Evolutionary conservation across 1,284 basidiomycete genomes (phyloP), one percentile per base, ranked within the genome.

Genomic region (Phenoliferia sp.): DNA sequence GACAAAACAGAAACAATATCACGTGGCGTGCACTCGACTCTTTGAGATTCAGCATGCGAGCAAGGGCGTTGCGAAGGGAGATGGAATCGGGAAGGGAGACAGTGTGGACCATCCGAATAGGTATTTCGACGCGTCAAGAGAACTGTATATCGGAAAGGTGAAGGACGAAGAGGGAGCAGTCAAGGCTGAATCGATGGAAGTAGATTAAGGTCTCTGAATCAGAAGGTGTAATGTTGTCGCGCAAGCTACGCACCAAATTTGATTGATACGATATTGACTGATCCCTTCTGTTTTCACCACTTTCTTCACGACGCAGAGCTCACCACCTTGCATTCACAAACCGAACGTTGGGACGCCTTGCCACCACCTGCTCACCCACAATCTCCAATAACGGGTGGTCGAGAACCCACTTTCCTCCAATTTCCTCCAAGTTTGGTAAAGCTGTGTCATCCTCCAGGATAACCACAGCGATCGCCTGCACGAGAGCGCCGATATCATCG

Each of bases 1-100:
- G 16, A 92, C 96, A 66, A 94, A 94, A 79, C 83, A 83, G 19
- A 83, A 85, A 3, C 93, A 96, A 78, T 97, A 89, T 78, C 95
- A 99, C 78, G 88, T 99, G 59, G 96, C 94, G 4, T 99, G 96
- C 80, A 99, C 96, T 26, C 85, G 94, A 22, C 90, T 99, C 39
- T 99, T 94, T 80, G 96, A 99, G 82, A 85, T 97, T 58, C 96
- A 94, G 28, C 95, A 99, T 79, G 81, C 83, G 22, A 75, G 81
- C 55, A 81, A 82, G 69, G 89, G 88, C 9, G 86, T 96, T 66
- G 88, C 86, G 80, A 94, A 91, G 79, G 94, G 94, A 3, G 90
- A 95, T 34, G 95, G 95, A 0, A 34, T 96, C 59, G 92, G 92
- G 5, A 85, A 83, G 16, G 91, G 91, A 0, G 95, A 97, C 78